Evolutionary conservation across 2,329 filamentous ascomycete genomes (phyloP), one percentile per base, ranked within the genome.

Genomic region (Curvularia spicifera): DNA sequence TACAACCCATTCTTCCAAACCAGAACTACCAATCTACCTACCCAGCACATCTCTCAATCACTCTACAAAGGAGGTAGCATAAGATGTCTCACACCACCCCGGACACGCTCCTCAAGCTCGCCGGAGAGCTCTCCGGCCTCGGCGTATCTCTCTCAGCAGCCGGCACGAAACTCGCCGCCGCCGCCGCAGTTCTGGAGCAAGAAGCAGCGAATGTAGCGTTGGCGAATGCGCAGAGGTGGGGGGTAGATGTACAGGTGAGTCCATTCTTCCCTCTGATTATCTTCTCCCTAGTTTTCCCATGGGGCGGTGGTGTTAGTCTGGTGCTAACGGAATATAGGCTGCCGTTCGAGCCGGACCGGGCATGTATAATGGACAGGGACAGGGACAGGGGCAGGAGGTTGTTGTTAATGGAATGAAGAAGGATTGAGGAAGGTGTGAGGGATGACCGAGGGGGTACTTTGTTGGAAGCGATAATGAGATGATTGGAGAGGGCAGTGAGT

Each of bases 121-220:
- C 69, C 4, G 60, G 59, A 26, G 61, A 68, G 26, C 63, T 71
- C 10, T 56, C 62, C 7, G 61, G 59, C 15, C 55, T 68, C 12
- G 53, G 60, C 28, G 44, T 46, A 5, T 56, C 66, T 5, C 62
- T 71, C 9, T 44, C 58, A 12, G 58, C 55, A 6, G 57, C 61
- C 7, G 60, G 64, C 40, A 56, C 50, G 22, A 67, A 66, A 5
- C 56, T 71, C 1, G 59, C 64, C 2, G 37, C 52, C 4, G 61
- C 62, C 18, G 69, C 67, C 12, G 49, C 51, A 10, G 26, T 54
- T 3, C 59, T 71, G 0, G 65, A 69, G 43, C 60, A 69, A 53
- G 67, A 71, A 63, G 65, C 67, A 2, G 69, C 68, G 1, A 69
- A 69, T 29, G 46, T 71, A 7, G 69, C 69, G 1, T 54, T 66